Evolutionary conservation across 495 filamentous ascomycete genomes (phyloP), one percentile per base, ranked within the genome.

Genomic region (Hypoxylon perforatum): DNA sequence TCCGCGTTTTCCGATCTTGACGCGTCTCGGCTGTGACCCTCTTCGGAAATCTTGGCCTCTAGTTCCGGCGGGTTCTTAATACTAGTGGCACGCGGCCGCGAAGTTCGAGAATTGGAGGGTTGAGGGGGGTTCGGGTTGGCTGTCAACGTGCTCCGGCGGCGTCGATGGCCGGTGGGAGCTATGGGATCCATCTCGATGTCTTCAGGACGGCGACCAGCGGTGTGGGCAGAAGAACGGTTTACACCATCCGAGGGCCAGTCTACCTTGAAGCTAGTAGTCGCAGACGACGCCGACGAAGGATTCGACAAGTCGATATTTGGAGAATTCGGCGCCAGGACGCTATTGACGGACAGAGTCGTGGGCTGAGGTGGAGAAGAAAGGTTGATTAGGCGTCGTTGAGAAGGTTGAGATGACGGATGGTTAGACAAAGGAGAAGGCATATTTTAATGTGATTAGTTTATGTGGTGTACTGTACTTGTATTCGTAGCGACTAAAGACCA

Each of bases 71-170:
- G 73, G 44, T 42, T 65, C 65, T 63, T 73, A 60, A 53, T 61
- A 60, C 67, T 83, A 75, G 75, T 74, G 22, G 81, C 77, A 59
- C 85, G 80, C 60, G 82, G 77, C 30, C 78, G 77, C 28, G 84
- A 80, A 39, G 82, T 77, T n/a, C 80, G 67, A 36, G 75, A 72
- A 28, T 74, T 76, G 46, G 79, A 80, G 23, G 75, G 76, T 14
- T 78, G 72, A 23, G 76, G 69, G 39, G 79, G 74, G 50, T 79
- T 82, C 46, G 85, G 80, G 19, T 69, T 59, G 42, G 66, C 61
- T 23, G 58, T 72, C 50, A 87, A 75, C 28, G 86, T 88, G 76
- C 86, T 89, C 41, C 86, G 80, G 42, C 87, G 84, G 51, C 85
- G 83, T 55, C 87, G 86, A 70, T 87, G 86, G 52, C 80, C 77